Evolutionary conservation across 2,329 filamentous ascomycete genomes (phyloP).

Genomic region (Ceratocystis ficicola): DNA sequence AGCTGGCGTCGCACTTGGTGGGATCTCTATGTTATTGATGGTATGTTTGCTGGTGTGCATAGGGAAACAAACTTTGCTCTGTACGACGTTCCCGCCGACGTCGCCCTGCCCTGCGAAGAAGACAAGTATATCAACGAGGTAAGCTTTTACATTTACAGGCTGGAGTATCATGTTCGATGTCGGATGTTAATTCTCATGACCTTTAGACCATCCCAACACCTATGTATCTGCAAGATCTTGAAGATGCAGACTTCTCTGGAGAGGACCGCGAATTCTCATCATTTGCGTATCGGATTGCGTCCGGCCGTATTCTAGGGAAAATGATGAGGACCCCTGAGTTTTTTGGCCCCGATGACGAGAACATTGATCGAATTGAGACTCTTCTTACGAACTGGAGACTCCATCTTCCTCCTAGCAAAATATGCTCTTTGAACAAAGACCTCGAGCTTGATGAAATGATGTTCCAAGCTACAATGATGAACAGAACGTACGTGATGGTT

Average conservation of each 20-base stretch:
- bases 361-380: slow-evolving; percentile 40
- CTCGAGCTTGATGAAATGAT: slow-evolving; percentile 76
- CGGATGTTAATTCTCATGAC: slow-evolving; percentile 2
- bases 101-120: slow-evolving; percentile 72
- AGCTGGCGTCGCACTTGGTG: slow-evolving; percentile 86
- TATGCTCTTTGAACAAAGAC: slow-evolving; percentile 54
- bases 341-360: slow-evolving; percentile 42
- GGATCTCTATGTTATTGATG: slow-evolving; percentile 70
- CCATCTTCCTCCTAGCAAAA: slow-evolving; percentile 62
- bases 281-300: slow-evolving; percentile 72
- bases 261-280: slow-evolving; percentile 66
- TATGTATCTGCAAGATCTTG: slow-evolving; percentile 59
- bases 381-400: slow-evolving; percentile 62
- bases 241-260: slow-evolving; percentile 60
- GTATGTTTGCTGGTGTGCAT: slow-evolving; percentile 71
- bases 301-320: slow-evolving; percentile 63
- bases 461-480: slow-evolving; percentile 81
- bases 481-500: slow-evolving; percentile 36
- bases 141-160: slow-evolving; percentile 26
- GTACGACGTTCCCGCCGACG: slow-evolving; percentile 54
- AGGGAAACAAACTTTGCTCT: slow-evolving; percentile 58
- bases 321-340: slow-evolving; percentile 51
- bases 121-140: slow-evolving; percentile 52
- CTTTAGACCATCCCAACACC: slow-evolving; percentile 45
- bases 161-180: background rate